Evolutionary conservation across 2,329 filamentous ascomycete species (phyloP).

Genomic region (Calcarisporium arbuscula): DNA sequence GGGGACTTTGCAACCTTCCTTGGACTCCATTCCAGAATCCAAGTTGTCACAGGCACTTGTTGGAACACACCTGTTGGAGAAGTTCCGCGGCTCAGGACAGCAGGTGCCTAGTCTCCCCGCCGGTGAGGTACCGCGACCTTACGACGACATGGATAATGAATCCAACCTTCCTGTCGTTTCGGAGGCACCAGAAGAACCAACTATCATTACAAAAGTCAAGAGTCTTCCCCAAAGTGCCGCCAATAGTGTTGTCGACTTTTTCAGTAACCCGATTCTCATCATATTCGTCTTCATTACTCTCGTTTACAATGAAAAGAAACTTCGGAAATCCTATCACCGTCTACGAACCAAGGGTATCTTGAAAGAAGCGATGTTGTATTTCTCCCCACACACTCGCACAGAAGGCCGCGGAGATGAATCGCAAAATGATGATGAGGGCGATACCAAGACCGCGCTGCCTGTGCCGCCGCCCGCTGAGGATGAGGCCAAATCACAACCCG

Average conservation of each 20-base stretch:
- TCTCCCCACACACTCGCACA: too few species aligned
- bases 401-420: too few species aligned
- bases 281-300: conserved; percentile 36
- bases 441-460: too few species aligned
- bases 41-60: conserved; percentile 58
- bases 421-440: too few species aligned
- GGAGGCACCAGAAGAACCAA: conserved; percentile 25
- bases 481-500: background rate
- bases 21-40: conserved; percentile 31
- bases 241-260: conserved; percentile 46
- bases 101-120: conserved; percentile 33
- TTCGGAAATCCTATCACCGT: conserved; percentile 32
- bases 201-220: conserved; percentile 44
- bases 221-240: conserved; percentile 43
- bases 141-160: conserved; percentile 26
- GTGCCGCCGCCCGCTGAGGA: too few species aligned
- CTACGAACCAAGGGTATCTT: conserved; percentile 22
- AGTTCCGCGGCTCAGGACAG: conserved; percentile 21
- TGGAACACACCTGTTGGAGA: conserved; percentile 63
- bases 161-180: conserved; percentile 23
- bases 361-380: conserved; percentile 15
- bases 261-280: conserved; percentile 49
- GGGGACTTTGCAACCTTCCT: conserved; percentile 34
- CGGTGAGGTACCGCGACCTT: conserved; percentile 20
- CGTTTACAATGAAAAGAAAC: conserved; percentile 39